Conservation (phyloP, 768 basidiomycete species). For the Phylloporus sp. region DNA sequence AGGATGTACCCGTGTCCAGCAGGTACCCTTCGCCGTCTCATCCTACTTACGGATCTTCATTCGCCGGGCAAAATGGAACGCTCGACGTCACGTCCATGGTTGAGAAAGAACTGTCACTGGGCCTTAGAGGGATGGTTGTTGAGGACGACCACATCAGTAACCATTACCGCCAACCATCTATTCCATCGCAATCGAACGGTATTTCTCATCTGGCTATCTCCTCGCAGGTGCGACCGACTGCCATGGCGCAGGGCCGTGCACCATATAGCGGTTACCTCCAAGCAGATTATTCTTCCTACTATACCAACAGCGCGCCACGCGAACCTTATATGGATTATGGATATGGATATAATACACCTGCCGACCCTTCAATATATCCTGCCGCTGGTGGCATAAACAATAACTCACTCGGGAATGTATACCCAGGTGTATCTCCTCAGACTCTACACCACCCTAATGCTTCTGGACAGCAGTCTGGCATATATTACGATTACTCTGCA, state of each 20-base stretch:
- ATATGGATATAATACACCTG: constrained; percentile 49
- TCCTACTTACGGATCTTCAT: constrained; percentile 29
- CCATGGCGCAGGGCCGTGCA: constrained; percentile 42
- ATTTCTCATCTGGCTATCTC: constrained; percentile 29
- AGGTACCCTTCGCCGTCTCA: constrained; percentile 51
- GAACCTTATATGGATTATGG: constrained; percentile 54
- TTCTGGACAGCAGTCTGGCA: constrained; percentile 45
- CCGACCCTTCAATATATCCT: constrained; percentile 49
- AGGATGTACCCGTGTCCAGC: constrained; percentile 35
- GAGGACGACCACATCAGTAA: constrained; percentile 46
- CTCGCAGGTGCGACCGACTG: constrained; percentile 41
- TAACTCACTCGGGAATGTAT: constrained; percentile 44
- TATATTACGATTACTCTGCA: constrained; percentile 59
- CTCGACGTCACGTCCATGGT: constrained; percentile 41
- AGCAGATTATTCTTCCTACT: constrained; percentile 60
- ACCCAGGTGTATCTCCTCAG: constrained; percentile 44
- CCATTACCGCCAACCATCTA: constrained; percentile 38
- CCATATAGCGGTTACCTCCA: constrained; percentile 50
- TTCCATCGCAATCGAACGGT: constrained; percentile 27
- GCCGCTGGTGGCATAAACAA: constrained; percentile 43
- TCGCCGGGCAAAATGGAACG: constrained; percentile 29
- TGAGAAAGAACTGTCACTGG: constrained; percentile 53
- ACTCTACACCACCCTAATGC: constrained; percentile 43
- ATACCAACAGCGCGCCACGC: constrained; percentile 45
- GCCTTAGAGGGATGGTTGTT: constrained; percentile 59